phyloP scores from a whole-genome alignment of 2,329 filamentous ascomycete genomes.

The Alternaria viburni region DNA sequence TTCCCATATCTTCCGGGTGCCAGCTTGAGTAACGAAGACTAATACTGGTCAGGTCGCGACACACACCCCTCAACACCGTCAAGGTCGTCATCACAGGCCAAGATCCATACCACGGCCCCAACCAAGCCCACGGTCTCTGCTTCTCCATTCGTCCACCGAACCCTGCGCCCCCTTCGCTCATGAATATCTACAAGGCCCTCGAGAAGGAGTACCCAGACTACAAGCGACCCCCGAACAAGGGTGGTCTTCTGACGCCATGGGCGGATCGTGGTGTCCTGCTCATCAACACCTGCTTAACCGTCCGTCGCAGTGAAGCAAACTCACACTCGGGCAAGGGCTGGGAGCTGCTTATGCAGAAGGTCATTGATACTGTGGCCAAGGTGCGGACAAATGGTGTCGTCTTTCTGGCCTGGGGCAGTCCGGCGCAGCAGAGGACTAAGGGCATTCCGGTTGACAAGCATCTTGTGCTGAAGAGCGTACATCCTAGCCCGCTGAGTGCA shows the following conservation, averaged over 20 bases:
- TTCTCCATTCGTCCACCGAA: conserved; percentile 94
- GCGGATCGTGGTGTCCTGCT: conserved; percentile 90
- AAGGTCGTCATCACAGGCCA: conserved; percentile 95
- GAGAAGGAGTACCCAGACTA: conserved; percentile 88
- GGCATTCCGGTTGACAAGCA: conserved; percentile 77
- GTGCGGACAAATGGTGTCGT: conserved; percentile 82
- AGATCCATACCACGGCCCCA: conserved; percentile 94
- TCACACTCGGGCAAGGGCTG: conserved; percentile 86
- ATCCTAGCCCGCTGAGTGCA: conserved; percentile 93
- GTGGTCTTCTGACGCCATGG: conserved; percentile 89
- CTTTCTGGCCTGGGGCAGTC: conserved; percentile 91
- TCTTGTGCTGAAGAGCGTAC: conserved; percentile 82
- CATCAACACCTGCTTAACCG: conserved; percentile 93
- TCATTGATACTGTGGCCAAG: conserved; percentile 85
- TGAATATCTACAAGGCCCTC: conserved; percentile 91
- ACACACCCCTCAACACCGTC: conserved; percentile 86
- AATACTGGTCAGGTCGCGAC: conserved; percentile 74
- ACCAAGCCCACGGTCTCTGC: conserved; percentile 94
- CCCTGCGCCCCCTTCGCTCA: conserved; percentile 83
- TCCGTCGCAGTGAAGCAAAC: conserved; percentile 86
- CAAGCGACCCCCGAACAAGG: conserved; percentile 73
- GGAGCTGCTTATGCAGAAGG: conserved; percentile 90
- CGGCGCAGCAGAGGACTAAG: conserved; percentile 78
- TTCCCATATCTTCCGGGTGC: neutral
- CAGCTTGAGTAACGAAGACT: neutral